Evolutionary conservation across 1,139 yeast genomes (phyloP), one percentile per base, ranked within the genome.

Genomic region (Magnusiomyces magnusii): DNA sequence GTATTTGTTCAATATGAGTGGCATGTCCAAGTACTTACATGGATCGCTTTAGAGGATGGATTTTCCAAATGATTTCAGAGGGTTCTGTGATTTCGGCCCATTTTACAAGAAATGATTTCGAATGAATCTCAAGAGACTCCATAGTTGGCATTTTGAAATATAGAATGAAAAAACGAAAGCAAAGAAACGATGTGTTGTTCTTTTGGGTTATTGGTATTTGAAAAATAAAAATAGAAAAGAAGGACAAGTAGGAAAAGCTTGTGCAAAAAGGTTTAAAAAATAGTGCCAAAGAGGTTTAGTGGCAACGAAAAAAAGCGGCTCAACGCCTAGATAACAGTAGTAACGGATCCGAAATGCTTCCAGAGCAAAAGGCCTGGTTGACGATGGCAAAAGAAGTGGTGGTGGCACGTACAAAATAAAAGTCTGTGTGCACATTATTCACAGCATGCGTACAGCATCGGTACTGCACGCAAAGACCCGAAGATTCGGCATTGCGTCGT

Each of bases 41-140:
- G n/a, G 96, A 87, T 68, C 85, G 86, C 70, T 87, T 91, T 67
- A 86, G 71, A 1, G 98, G 97, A 67, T 85, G 87, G 55, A 90
- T 80, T 68, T 86, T 92, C 87, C 95, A 93, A 63, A 82, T 82
- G 53, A 92, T 80, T 27, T 79, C 73, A 36, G 86, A 81, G 61
- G 83, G 80, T 52, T 83, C 86, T 0, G 88, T 86, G 9, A 86
- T 89, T 63, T 84, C 81, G 61, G 91, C 84, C 98, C 98, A 93
- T 67, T 92, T 89, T 68, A 92, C 87, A 64, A 91, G 81, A 69
- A 88, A 92, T 61, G 93, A 87, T 70, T 89, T 87, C 57, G 95
- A 86, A 67, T 92, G 96, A 51, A 93, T 83, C 72, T 92, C 97
- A 60, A 93, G 80, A 1, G 92, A 85, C 72, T 91, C 97, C 95